Conservation (phyloP, 2,329 filamentous ascomycete genomes). For the Talaromyces rugulosus region DNA sequence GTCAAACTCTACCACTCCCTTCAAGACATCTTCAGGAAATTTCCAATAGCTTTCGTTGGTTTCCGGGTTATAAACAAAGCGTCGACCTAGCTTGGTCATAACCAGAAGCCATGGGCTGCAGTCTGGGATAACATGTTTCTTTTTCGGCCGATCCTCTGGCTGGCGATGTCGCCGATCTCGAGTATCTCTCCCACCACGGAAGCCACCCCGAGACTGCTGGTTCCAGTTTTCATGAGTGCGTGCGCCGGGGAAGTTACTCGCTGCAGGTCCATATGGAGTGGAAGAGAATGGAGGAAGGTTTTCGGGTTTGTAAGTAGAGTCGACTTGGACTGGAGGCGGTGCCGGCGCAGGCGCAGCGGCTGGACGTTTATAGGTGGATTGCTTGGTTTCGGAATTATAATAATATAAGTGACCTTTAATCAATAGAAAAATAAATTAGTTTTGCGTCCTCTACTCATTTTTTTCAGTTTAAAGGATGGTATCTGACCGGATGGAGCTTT, state of each 20-base stretch:
- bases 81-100: constrained; percentile 82
- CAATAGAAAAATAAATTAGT: background rate
- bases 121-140: constrained; percentile 72
- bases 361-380: constrained; percentile 85
- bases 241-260: constrained; percentile 13
- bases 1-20: constrained; percentile 66
- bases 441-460: background rate
- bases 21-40: constrained; percentile 81
- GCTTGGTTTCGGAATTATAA: constrained; percentile 75
- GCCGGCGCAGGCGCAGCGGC: constrained; percentile 28
- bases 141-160: constrained; percentile 74
- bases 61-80: constrained; percentile 83
- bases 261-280: constrained; percentile 22
- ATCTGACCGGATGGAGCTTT: constrained; percentile 69
- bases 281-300: constrained; percentile 33
- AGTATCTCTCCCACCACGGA: constrained; percentile 50
- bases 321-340: constrained; percentile 38
- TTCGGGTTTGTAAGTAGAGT: constrained; percentile 27
- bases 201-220: constrained; percentile 40
- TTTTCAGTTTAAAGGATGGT: background rate
- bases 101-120: constrained; percentile 86
- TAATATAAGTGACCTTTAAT: constrained; percentile 74
- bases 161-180: constrained; percentile 62
- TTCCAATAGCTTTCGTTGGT: constrained; percentile 94
- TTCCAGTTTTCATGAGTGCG: constrained; percentile 25